phyloP scores from a whole-genome alignment of 1,139 yeast genomes.

The Suhomyces wounanorum region DNA sequence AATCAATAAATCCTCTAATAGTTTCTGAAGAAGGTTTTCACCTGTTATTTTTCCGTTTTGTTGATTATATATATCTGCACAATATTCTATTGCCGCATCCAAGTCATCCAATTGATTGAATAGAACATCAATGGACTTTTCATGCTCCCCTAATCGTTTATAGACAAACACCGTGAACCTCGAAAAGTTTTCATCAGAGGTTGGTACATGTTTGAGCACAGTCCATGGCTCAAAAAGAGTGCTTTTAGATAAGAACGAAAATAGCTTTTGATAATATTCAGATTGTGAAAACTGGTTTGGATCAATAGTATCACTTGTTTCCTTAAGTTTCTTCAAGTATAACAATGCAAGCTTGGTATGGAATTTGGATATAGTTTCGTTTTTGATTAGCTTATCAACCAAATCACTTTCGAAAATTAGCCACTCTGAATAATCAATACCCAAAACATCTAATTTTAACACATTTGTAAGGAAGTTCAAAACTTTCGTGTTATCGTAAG shows the following conservation, averaged over 20 bases:
- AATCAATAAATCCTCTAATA: slow-evolving; percentile 41
- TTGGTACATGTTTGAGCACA: slow-evolving; percentile 41
- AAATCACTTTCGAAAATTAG: slow-evolving; percentile 45
- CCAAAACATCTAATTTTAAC: slow-evolving; percentile 33
- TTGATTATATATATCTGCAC: slow-evolving; percentile 50
- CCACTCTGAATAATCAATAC: slow-evolving; percentile 65
- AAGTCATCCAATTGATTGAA: slow-evolving; percentile 61
- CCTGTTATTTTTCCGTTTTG: slow-evolving; percentile 44
- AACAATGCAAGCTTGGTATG: slow-evolving; percentile 57
- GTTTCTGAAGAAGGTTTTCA: slow-evolving; percentile 35
- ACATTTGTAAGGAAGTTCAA: slow-evolving; percentile 44
- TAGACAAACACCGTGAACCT: slow-evolving; percentile 60
- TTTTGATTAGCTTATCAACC: slow-evolving; percentile 34
- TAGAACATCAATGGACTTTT: slow-evolving; percentile 63
- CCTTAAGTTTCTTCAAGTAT: slow-evolving; percentile 47
- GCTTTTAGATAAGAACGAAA: slow-evolving; percentile 37
- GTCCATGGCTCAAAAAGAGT: slow-evolving; percentile 50
- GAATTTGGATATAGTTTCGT: slow-evolving; percentile 37
- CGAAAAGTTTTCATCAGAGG: slow-evolving; percentile 36
- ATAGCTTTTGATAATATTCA: slow-evolving; percentile 36
- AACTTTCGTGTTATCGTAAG: slow-evolving; percentile 56
- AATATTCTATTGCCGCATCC: slow-evolving; percentile 59
- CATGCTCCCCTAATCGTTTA: slow-evolving; percentile 61
- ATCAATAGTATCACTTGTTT: slow-evolving; percentile 15
- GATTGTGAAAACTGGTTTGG: slow-evolving; percentile 18